Percentiles rank a stretch among this genome's conserved stretches.
Evolutionary conservation across 371 early-diverging fungal genomes (phyloP).

Genomic region (Cokeromyces recurvatus): DNA sequence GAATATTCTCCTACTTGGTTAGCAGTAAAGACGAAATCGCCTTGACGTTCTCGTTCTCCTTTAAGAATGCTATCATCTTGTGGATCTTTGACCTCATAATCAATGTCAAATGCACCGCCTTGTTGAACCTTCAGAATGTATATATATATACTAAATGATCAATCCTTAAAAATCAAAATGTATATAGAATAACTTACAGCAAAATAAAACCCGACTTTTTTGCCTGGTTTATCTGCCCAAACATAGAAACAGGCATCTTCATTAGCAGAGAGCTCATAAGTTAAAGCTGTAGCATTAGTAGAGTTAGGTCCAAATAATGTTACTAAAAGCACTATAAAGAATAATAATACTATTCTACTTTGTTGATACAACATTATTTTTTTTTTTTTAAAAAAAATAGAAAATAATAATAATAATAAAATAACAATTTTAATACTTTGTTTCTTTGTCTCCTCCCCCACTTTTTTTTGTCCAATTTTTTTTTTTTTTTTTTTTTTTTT

Average conservation of each 20-base stretch:
- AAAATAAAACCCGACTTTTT: slow-evolving; percentile 94
- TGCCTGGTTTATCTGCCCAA: slow-evolving; percentile 60
- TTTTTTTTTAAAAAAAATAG: too few relatives aligned
- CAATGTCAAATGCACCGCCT: slow-evolving; percentile 90
- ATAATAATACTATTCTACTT: too few relatives aligned
- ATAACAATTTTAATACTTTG: too few relatives aligned
- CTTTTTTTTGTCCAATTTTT: too few relatives aligned
- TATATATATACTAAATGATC: too few relatives aligned
- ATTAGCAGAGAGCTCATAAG: slow-evolving; percentile 84
- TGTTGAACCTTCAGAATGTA: slow-evolving; percentile 41
- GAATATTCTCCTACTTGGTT: slow-evolving; percentile 80
- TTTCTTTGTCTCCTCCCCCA: too few relatives aligned
- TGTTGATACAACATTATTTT: too few relatives aligned
- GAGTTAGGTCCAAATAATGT: too few relatives aligned
- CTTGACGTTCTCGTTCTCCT: slow-evolving; percentile 83
- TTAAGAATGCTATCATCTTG: slow-evolving; percentile 51
- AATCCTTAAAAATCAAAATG: too few relatives aligned
- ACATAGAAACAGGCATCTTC: slow-evolving; percentile 83
- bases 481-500: too few relatives aligned
- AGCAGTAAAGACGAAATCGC: slow-evolving; percentile 86
- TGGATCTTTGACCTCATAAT: slow-evolving; percentile 78
- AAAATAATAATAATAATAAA: too few relatives aligned
- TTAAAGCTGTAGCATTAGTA: slow-evolving; percentile 62
- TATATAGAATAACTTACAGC: slow-evolving; percentile 62
- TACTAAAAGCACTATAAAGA: too few relatives aligned